Evolutionary conservation across 768 basidiomycete genomes (phyloP).

Genomic region (Boletus fagicola): DNA sequence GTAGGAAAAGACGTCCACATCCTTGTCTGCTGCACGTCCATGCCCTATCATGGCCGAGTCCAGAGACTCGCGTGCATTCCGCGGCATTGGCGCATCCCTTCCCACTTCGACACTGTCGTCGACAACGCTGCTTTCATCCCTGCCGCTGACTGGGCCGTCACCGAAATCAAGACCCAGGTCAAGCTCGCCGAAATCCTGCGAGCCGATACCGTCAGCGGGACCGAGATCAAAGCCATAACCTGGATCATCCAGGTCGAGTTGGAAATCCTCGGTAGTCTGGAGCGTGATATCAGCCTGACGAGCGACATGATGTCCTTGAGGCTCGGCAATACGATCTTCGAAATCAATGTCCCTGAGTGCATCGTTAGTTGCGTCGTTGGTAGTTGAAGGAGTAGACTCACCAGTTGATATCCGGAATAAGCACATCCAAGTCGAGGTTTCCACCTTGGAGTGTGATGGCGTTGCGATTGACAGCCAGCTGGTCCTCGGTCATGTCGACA

Average conservation of each 20-base stretch:
- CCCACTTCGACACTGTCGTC: constrained; percentile 69
- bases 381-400: constrained; percentile 29
- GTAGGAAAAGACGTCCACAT: constrained; percentile 63
- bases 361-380: constrained; percentile 9
- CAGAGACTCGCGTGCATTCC: constrained; percentile 52
- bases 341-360: constrained; percentile 72
- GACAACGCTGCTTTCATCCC: constrained; percentile 48
- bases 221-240: constrained; percentile 76
- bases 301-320: constrained; percentile 78
- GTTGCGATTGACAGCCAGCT: constrained; percentile 80
- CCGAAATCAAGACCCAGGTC: constrained; percentile 81
- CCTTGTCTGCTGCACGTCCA: constrained; percentile 44
- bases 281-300: constrained; percentile 88
- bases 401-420: constrained; percentile 82
- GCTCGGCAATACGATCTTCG: constrained; percentile 58
- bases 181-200: constrained; percentile 71
- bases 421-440: constrained; percentile 75
- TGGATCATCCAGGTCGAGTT: constrained; percentile 56
- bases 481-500: constrained; percentile 96
- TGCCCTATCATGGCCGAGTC: constrained; percentile 58
- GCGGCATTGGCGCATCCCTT: constrained; percentile 59
- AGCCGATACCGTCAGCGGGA: constrained; percentile 79
- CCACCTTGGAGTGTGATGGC: constrained; percentile 83
- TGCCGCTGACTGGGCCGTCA: constrained; percentile 45
- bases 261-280: constrained; percentile 69